These are phyloP conservation scores for Nicotiana otophora DNA, from an alignment of 257 asterid genomes.

Conservation along the genomic window DNA sequence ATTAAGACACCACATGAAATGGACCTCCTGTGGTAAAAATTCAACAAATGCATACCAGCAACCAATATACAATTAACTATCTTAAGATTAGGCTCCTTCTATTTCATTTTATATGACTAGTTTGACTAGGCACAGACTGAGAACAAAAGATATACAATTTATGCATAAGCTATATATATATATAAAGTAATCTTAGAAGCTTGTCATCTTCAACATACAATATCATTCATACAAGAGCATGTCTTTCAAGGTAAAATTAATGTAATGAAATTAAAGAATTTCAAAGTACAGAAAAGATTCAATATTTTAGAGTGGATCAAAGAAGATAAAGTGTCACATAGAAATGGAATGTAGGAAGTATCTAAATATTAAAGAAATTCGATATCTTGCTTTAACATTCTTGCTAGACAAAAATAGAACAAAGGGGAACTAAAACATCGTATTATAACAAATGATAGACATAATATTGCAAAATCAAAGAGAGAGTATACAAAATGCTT, in stretches of 20 bases:
- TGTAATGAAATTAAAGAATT: background rate
- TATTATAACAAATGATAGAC: background rate
- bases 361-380: too few species aligned
- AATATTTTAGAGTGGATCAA: background rate
- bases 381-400: too few species aligned
- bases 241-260: background rate
- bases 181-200: background rate
- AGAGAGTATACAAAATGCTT: constrained; percentile 8
- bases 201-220: background rate
- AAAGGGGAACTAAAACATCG: background rate
- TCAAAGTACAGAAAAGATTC: background rate
- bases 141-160: background rate
- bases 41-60: background rate
- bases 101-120: background rate
- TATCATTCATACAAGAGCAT: background rate
- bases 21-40: background rate
- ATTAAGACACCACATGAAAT: background rate
- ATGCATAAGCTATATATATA: background rate
- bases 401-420: background rate
- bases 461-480: background rate
- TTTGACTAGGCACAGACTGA: background rate
- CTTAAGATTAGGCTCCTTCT: background rate
- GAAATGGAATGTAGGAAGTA: too few species aligned
- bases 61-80: background rate
- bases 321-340: too few species aligned